Evolutionary conservation across 257 asterid species (phyloP).

Genomic region (Orobanche coerulescens): DNA sequence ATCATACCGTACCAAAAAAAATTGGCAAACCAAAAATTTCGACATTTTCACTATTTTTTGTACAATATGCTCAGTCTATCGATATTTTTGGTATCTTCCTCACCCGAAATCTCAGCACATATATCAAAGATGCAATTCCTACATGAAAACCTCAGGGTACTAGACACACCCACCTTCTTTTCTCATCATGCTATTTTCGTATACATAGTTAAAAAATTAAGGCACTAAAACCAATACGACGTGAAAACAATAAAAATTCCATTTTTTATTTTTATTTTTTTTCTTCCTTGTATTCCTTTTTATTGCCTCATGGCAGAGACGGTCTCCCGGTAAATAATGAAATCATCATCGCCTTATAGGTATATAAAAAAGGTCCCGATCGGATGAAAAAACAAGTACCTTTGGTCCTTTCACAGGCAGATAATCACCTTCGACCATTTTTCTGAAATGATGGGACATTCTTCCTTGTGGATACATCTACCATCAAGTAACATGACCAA

Average conservation of each 20-base stretch:
- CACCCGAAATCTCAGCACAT: too few species aligned
- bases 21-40: too few species aligned
- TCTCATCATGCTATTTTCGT: not conserved
- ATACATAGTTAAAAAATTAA: too few species aligned
- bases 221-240: not conserved
- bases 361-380: not conserved
- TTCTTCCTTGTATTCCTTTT: not conserved
- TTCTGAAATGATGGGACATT: slow-evolving; percentile 96
- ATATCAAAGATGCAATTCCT: too few species aligned
- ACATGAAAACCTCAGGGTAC: too few species aligned
- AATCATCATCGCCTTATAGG: not conserved
- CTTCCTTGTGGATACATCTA: slow-evolving; percentile 99
- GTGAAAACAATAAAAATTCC: not conserved
- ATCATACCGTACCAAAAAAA: too few species aligned
- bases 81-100: too few species aligned
- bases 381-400: slow-evolving; percentile 38
- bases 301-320: not conserved
- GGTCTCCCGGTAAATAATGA: not conserved
- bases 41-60: too few species aligned
- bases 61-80: too few species aligned
- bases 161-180: not conserved
- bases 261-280: not conserved
- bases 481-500: slow-evolving; percentile 9
- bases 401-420: slow-evolving; percentile 90
- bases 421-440: slow-evolving; percentile 75